Percentiles rank a stretch among this genome's conserved stretches.
Evolutionary conservation across 495 filamentous ascomycete genomes (phyloP).

Genomic region (Bombardia bombarda): DNA sequence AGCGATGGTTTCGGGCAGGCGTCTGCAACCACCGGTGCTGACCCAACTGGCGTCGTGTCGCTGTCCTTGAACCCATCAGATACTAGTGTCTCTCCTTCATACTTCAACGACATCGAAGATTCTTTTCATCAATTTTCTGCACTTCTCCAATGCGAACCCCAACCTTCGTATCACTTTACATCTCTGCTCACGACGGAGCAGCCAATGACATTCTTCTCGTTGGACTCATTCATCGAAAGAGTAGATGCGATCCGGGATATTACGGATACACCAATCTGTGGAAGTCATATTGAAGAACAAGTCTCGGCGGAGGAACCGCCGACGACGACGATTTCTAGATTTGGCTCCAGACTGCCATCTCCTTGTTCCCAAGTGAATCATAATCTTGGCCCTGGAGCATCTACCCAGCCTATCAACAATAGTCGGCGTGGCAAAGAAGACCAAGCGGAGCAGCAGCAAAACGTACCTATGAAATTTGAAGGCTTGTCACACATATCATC

Average conservation of each 20-base stretch:
- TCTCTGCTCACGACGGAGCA: background rate
- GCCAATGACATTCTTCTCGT: background rate
- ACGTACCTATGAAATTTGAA: no score
- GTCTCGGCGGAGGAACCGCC: background rate
- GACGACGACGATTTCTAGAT: background rate
- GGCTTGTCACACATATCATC: background rate
- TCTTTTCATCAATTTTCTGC: background rate
- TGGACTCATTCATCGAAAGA: no score
- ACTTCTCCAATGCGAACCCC: background rate
- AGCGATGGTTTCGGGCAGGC: no score
- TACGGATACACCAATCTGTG: no score
- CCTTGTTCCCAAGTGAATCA: no score
- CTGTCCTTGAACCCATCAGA: background rate
- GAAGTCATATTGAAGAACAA: no score
- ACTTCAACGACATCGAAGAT: background rate
- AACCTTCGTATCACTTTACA: background rate
- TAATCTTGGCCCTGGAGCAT: no score
- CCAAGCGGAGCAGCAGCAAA: no score
- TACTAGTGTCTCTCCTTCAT: background rate
- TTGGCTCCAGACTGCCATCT: slow-evolving; percentile 3
- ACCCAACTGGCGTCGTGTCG: background rate
- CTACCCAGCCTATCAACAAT: no score
- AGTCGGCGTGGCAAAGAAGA: no score
- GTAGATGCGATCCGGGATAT: no score
- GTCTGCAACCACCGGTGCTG: no score